phyloP scores from a whole-genome alignment of 2,329 filamentous ascomycete species.

The Samsoniella hepiali region DNA sequence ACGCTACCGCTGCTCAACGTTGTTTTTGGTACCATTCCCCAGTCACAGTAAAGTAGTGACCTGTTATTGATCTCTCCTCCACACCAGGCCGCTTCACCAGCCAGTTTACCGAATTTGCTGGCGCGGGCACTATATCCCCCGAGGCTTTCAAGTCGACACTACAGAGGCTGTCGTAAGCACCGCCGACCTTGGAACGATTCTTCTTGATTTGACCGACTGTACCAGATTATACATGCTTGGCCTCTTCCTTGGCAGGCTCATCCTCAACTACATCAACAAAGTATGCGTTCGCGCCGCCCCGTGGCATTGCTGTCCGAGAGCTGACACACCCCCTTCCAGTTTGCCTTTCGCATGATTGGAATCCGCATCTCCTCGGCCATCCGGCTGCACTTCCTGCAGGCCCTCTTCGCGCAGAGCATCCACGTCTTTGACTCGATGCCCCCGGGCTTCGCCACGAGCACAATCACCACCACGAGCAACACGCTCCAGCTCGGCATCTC shows the following conservation, averaged over 20 bases:
- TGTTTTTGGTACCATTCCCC: conserved; percentile 45
- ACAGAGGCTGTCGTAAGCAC: conserved; percentile 18
- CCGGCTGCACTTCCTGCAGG: conserved; percentile 61
- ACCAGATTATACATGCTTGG: conserved; percentile 64
- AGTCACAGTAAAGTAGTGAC: neutral
- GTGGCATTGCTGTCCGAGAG: neutral
- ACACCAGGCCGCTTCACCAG: conserved; percentile 48
- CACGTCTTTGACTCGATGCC: conserved; percentile 66
- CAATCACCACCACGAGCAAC: conserved; percentile 63
- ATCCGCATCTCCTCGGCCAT: conserved; percentile 60
- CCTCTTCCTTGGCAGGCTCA: conserved; percentile 65
- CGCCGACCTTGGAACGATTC: neutral
- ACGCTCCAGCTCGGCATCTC: conserved; percentile 63
- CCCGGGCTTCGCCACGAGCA: conserved; percentile 57
- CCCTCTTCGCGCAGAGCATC: conserved; percentile 63
- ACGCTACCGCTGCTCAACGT: conserved; percentile 60
- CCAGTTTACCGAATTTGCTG: conserved; percentile 27
- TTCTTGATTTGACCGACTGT: conserved; percentile 17
- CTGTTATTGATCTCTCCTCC: conserved; percentile 29
- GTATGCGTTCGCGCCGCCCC: conserved; percentile 26
- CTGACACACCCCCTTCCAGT: conserved; percentile 36
- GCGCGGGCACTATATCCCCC: conserved; percentile 20
- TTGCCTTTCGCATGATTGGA: conserved; percentile 59
- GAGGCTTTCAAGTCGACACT: conserved; percentile 36
- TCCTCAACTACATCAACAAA: conserved; percentile 60